Evolutionary conservation across 306 rosid species (phyloP).

Genomic region (Potentilla sterilis): DNA sequence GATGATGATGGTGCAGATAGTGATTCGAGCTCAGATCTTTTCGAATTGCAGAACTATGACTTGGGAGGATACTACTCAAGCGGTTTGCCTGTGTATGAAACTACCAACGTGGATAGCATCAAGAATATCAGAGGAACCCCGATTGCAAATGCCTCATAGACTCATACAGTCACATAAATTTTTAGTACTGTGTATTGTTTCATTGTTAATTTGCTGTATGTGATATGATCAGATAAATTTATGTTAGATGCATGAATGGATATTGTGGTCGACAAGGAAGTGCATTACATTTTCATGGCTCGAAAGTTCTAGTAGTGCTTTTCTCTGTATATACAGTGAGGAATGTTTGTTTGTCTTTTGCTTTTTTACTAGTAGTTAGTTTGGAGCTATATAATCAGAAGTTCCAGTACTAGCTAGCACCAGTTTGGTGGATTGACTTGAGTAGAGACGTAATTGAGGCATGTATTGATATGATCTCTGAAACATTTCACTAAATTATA

Average conservation of each 20-base stretch:
- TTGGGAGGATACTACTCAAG: slow-evolving; percentile 73
- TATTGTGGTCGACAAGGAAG: slow-evolving; percentile 11
- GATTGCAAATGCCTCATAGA: slow-evolving; percentile 56
- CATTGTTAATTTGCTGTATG: neutral
- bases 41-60: slow-evolving; percentile 92
- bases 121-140: slow-evolving; percentile 63
- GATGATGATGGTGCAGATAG: slow-evolving; percentile 85
- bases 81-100: slow-evolving; percentile 93
- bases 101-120: slow-evolving; percentile 87
- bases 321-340: slow-evolving; percentile 43
- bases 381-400: slow-evolving; percentile 24
- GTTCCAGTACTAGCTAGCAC: neutral
- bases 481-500: neutral
- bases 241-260: slow-evolving; percentile 10
- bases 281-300: slow-evolving; percentile 3
- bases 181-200: neutral
- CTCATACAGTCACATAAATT: slow-evolving; percentile 12
- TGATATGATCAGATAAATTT: neutral
- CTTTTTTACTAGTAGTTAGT: slow-evolving; percentile 6
- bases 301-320: slow-evolving; percentile 25
- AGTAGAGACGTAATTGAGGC: neutral
- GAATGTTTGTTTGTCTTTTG: slow-evolving; percentile 58
- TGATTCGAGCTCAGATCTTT: slow-evolving; percentile 96
- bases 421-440: neutral
- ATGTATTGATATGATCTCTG: neutral